These are phyloP conservation scores for Ophiocordyceps camponoti-floridani DNA, from an alignment of 2,329 filamentous ascomycete genomes.

Conservation along the genomic window DNA sequence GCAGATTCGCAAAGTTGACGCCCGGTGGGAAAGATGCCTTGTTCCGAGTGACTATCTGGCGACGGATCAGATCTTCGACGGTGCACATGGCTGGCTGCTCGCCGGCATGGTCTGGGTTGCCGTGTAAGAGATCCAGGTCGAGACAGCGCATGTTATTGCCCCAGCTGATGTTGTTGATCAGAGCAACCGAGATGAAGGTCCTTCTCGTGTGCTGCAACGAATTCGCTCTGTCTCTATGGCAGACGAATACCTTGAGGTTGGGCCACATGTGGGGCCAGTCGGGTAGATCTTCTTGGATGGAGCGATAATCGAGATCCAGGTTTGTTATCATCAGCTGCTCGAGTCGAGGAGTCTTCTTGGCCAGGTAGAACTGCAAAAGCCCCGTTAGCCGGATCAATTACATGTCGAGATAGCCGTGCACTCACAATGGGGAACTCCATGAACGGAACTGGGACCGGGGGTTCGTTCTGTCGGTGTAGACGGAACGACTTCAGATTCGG, in stretches of 20 bases:
- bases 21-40: background rate
- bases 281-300: constrained; percentile 2
- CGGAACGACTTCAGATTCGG: constrained; percentile 12
- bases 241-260: constrained; percentile 12
- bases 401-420: background rate
- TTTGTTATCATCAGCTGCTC: constrained; percentile 15
- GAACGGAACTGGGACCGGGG: background rate
- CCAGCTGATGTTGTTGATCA: constrained; percentile 11
- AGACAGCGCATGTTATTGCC: constrained; percentile 11
- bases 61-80: background rate
- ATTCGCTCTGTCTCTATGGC: background rate
- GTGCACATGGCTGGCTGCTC: background rate
- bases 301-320: constrained; percentile 6
- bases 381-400: too few relatives aligned
- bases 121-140: constrained; percentile 11
- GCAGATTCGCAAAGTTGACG: constrained; percentile 9
- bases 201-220: background rate
- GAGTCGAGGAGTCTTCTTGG: constrained; percentile 10
- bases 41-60: background rate
- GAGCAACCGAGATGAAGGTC: constrained; percentile 7
- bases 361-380: constrained; percentile 8
- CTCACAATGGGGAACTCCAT: constrained; percentile 1
- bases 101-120: constrained; percentile 5
- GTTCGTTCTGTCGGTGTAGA: constrained; percentile 6
- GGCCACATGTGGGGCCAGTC: constrained; percentile 10